A percentile compares a stretch with the other conserved stretches of the same genome.
These are phyloP conservation scores for Talaromyces sp. DNA, from an alignment of 2,329 filamentous ascomycete genomes.

Conservation along the genomic window DNA sequence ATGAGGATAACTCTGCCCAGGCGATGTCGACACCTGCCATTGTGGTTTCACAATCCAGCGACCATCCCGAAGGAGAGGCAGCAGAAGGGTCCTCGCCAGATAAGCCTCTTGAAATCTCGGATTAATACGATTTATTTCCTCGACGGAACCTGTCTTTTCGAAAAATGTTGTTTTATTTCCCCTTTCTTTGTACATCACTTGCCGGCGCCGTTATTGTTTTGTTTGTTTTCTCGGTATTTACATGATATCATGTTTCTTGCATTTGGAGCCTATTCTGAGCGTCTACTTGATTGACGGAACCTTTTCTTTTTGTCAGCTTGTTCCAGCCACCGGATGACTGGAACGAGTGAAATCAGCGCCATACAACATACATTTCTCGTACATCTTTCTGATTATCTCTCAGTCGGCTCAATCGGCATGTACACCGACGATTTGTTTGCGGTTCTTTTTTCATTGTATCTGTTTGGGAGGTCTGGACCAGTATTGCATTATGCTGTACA, in stretches of 20 bases:
- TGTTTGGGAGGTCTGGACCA: neutral
- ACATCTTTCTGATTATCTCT: neutral
- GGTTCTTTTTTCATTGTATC: neutral
- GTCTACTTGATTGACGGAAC: neutral
- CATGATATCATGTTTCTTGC: constrained; percentile 1
- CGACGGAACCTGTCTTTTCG: neutral
- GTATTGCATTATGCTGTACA: neutral
- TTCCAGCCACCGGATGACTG: neutral
- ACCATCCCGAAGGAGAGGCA: neutral
- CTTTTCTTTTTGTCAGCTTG: neutral
- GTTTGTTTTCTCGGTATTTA: neutral
- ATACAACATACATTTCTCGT: neutral
- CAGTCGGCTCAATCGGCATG: neutral
- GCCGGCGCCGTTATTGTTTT: neutral
- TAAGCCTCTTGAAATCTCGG: constrained; percentile 11
- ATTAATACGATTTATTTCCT: constrained; percentile 3
- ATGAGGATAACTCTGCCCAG: constrained; percentile 18
- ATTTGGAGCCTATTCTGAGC: constrained; percentile 1
- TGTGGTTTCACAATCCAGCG: constrained; percentile 24
- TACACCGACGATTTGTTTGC: neutral
- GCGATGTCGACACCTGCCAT: constrained; percentile 27
- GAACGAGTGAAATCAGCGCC: neutral
- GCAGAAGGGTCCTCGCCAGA: constrained; percentile 8
- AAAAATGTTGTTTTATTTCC: neutral
- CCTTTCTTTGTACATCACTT: neutral